These are phyloP conservation scores for Skeletonema tropicum DNA, from an alignment of 108 stramenopile genomes.

Conservation along the genomic window DNA sequence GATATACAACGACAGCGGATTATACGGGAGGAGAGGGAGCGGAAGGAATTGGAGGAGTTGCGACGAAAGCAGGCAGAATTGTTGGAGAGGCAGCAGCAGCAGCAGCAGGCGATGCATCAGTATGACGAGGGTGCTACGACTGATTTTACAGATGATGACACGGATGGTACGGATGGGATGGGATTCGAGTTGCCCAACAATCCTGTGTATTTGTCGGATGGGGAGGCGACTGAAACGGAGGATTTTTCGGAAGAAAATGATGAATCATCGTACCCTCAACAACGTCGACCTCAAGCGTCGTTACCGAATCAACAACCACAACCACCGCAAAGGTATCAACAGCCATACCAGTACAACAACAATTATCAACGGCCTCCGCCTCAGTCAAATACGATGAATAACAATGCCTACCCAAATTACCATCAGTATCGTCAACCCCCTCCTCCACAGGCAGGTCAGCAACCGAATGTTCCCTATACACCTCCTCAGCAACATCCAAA, in stretches of 20 bases:
- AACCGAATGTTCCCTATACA: constrained; percentile 20
- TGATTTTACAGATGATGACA: constrained; percentile 60
- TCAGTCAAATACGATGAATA: background rate
- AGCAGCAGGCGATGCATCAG: constrained; percentile 26
- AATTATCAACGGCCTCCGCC: constrained; percentile 30
- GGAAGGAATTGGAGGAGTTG: constrained; percentile 40
- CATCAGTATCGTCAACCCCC: constrained; percentile 34
- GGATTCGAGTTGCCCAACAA: constrained; percentile 85
- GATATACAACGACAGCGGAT: constrained; percentile 47
- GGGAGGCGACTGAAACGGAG: constrained; percentile 56
- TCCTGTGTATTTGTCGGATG: constrained; percentile 85
- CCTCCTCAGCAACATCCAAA: constrained; percentile 16
- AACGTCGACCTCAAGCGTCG: constrained; percentile 10
- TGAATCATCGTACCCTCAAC: constrained; percentile 8
- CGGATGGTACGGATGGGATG: constrained; percentile 63
- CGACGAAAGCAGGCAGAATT: constrained; percentile 29
- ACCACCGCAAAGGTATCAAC: constrained; percentile 15
- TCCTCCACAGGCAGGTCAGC: constrained; percentile 28
- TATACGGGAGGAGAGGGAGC: constrained; percentile 39
- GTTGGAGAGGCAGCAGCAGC: constrained; percentile 29
- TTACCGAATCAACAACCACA: constrained; percentile 12
- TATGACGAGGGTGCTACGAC: constrained; percentile 38
- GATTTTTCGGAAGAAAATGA: constrained; percentile 44
- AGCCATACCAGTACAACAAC: constrained; percentile 15
- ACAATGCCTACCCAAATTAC: constrained; percentile 27